Evolutionary conservation across 257 asterid genomes (phyloP), one percentile per base, ranked within the genome.

Genomic region (Lithospermum erythrorhizon): DNA sequence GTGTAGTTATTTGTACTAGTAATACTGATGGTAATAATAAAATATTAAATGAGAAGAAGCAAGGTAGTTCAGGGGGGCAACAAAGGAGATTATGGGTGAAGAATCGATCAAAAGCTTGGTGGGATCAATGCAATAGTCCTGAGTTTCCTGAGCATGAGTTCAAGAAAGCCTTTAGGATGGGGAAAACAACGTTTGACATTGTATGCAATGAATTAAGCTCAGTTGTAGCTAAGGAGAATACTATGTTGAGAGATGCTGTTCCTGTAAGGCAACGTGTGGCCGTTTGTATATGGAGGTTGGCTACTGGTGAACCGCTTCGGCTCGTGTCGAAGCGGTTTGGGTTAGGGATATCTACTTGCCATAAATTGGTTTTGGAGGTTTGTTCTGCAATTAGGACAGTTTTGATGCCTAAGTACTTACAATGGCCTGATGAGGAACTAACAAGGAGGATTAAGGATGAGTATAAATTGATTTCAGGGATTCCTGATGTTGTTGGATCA

Each of bases 281-380:
- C 0, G 98, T 93, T 29, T 93, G 98, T 56, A 89, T 93, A 57
- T 93, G 99, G 99, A 80, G 99, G 61, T 74, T 93, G 53, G 99
- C 99, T 62, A 93, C 99, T 0, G 99, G 99, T 13, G 99, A 93
- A 78, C 97, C 97, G 0, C 81, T 93, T 2, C 69, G 97, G 65
- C 83, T 86, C 5, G 98, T 93, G 2, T 86, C 96, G 1, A 86
- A 93, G 77, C 79, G 82, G 57, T 93, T 93, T 55, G 99, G 99
- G 0, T 75, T 93, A 21, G 99, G 99, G 3, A 89, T 89, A 17
- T 93, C 97, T 0, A 93, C 99, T 0, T 89, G 97, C 13, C 99
- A 93, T 58, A 93, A 93, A 78, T 81, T 93, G 0, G 97, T 93
- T 2, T 81, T 89, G 1, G 99, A 93, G 79, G 99, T 93, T 53